A percentile compares a stretch with the other conserved stretches of the same genome.
phyloP scores from a whole-genome alignment of 2,329 filamentous ascomycete genomes.

The Cryphonectria japonica region DNA sequence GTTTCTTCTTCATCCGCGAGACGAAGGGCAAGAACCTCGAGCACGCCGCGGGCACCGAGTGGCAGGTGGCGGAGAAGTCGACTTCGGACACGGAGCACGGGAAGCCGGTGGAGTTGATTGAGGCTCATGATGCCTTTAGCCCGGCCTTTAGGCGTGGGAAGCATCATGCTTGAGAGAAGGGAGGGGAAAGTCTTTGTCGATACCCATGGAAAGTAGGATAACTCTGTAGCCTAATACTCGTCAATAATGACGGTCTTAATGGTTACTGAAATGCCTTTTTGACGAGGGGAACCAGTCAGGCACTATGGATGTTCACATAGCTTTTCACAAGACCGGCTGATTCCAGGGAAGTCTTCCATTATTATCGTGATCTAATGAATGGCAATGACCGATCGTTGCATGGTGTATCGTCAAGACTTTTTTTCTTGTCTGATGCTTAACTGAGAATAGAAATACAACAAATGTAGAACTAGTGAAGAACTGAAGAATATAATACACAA shows the following conservation, averaged over 20 bases:
- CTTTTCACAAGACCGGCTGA: too few species aligned
- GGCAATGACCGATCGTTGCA: too few species aligned
- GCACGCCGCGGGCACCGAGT: slow-evolving; percentile 15
- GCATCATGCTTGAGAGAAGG: slow-evolving; percentile 3
- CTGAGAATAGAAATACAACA: too few species aligned
- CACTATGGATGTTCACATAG: too few species aligned
- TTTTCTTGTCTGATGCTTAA: too few species aligned
- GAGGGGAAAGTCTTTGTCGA: background rate
- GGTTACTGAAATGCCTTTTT: too few species aligned
- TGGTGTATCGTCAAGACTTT: too few species aligned
- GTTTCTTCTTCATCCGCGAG: slow-evolving; percentile 21
- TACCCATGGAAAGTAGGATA: background rate
- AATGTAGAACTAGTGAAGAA: too few species aligned
- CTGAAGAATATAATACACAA: too few species aligned
- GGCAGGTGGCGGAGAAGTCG: slow-evolving; percentile 16
- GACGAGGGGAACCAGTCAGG: too few species aligned
- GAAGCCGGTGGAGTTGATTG: slow-evolving; percentile 13
- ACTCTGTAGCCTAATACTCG: background rate
- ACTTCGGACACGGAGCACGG: slow-evolving; percentile 10
- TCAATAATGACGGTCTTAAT: background rate
- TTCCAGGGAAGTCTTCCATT: too few species aligned
- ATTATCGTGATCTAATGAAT: too few species aligned
- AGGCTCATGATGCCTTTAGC: slow-evolving; percentile 14
- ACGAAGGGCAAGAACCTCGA: slow-evolving; percentile 25
- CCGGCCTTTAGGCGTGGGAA: slow-evolving; percentile 8